A percentile compares a stretch with the other conserved stretches of the same genome.
phyloP scores from a whole-genome alignment of 768 basidiomycete species.

The Tricholoma hemisulphureum region DNA sequence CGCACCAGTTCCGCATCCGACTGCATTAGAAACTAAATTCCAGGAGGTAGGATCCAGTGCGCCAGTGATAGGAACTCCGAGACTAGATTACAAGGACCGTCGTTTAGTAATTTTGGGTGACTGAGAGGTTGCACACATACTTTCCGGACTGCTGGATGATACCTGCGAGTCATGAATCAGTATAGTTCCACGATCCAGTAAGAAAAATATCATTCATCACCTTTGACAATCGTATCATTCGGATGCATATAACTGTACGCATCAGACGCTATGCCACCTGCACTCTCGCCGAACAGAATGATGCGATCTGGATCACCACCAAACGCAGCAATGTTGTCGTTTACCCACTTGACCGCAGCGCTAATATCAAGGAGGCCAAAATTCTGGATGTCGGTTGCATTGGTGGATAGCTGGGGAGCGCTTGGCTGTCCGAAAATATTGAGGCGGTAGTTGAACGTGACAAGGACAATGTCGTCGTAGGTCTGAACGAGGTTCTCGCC shows the following conservation, averaged over 20 bases:
- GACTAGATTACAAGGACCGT: too few species aligned
- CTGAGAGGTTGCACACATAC: slow-evolving; percentile 12
- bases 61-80: slow-evolving; percentile 6
- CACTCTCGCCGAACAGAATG: slow-evolving; percentile 35
- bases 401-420: slow-evolving; percentile 30
- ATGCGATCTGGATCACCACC: slow-evolving; percentile 40
- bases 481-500: slow-evolving; percentile 32
- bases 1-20: slow-evolving; percentile 24
- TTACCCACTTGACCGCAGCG: slow-evolving; percentile 44
- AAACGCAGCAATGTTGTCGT: slow-evolving; percentile 43
- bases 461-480: slow-evolving; percentile 30
- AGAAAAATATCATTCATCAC: too few species aligned
- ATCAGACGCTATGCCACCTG: slow-evolving; percentile 30
- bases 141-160: slow-evolving; percentile 38
- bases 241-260: slow-evolving; percentile 31
- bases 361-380: slow-evolving; percentile 37
- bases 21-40: slow-evolving; percentile 29
- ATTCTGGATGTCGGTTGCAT: slow-evolving; percentile 27
- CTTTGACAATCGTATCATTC: slow-evolving; percentile 25
- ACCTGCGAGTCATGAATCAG: slow-evolving; percentile 13
- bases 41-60: slow-evolving; percentile 24
- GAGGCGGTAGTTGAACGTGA: slow-evolving; percentile 24
- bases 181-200: too few species aligned
- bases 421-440: slow-evolving; percentile 39
- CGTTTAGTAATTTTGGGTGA: too few species aligned